Base-by-base conservation (phyloP, 768 basidiomycete species). In the Phlebiopsis flavidoalba region DNA sequence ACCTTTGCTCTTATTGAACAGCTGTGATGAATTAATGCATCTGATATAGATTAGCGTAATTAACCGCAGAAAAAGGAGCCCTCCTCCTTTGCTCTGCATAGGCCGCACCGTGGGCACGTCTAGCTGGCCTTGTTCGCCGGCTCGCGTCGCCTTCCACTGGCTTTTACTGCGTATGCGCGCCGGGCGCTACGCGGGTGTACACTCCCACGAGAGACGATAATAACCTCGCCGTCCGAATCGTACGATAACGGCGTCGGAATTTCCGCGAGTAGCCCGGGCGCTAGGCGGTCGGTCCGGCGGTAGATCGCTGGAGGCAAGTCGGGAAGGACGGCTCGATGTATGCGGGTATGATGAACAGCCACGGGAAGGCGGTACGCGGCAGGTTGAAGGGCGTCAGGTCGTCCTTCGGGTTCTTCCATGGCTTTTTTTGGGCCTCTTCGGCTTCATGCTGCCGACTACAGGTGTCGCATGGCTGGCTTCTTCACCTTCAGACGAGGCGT, bases 141-240 rank as follows among this genome's bases (percentile, higher is more conserved):
- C 79, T 83, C 80, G 58, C 84, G 76, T 49, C n/a, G 81, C 77
- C 59, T 86, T 69, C 74, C n/a, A n/a, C n/a, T 88, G 84, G 49
- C 73, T 76, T 75, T 83, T 80, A 64, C 86, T 85, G 66, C 90
- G 77, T 60, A 88, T 79, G 64, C 88, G 75, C 2, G n/a, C n/a
- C n/a, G 89, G 84, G 26, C 90, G 80, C 54, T n/a, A 83, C 77
- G 72, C 85, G 79, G 62, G 86, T 81, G 68, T 94, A 97, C 93
- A 98, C 74, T 96, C 96, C 97, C 97, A 99, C 3, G 93, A 89
- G 60, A 93, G 82, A 60, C 93, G 87, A n/a, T n/a, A 62, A 98
- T 83, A 12, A 97, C 80, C 64, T 95, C 91, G 17, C 97, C 97
- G 68, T 97, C 95, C 0, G 97, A 95, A 63, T 95, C 93, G 73